Evolutionary conservation across 768 basidiomycete genomes (phyloP), one percentile per base, ranked within the genome.

Genomic region (Termitomyces bulborhizus): DNA sequence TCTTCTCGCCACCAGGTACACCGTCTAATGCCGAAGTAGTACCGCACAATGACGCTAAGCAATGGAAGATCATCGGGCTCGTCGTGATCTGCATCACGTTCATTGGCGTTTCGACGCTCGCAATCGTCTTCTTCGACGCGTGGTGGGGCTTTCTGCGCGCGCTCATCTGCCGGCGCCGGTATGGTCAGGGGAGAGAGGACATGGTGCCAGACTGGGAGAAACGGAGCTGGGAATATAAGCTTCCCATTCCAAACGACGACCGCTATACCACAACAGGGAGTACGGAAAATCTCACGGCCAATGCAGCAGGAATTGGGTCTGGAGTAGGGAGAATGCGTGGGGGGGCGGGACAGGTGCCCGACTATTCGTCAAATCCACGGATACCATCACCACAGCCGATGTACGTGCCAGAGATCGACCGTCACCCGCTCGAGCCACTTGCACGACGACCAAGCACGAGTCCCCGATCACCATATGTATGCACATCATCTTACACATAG

Each of bases 1-100:
- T 46, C 36, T 48, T 31, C 40, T 29, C 56, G 16, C 26, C 56
- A 18, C 53, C 60, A 15, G 49, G 43, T 46, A 27, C 53, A 37
- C 46, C 57, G 24, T 13, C 48, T 43, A 64, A 57, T 5, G 48
- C 65, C 29, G 55, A 66, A 26, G 56, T 65, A 15, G 72, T 70
- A 31, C 71, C 76, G 27, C 71, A 71, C 15, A 73, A 65, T 18
- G 80, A 77, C 62, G 70, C 76, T 21, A 76, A 73, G 29, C 71
- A 80, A 63, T 88, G 86, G 86, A 85, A 86, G 68, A 76, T 85
- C 44, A 76, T 89, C 51, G 87, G 88, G 18, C 79, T 89, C 55
- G 76, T 78, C 12, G 76, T 87, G 53, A 79, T 87, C 57, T 73
- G 77, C n/a, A 74, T 90, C 61, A 82, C 76, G 46, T 73, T 80